A percentile compares a stretch with the other conserved stretches of the same genome.
Conservation (phyloP, 345 rosid species). For the Tarenaya hassleriana region DNA sequence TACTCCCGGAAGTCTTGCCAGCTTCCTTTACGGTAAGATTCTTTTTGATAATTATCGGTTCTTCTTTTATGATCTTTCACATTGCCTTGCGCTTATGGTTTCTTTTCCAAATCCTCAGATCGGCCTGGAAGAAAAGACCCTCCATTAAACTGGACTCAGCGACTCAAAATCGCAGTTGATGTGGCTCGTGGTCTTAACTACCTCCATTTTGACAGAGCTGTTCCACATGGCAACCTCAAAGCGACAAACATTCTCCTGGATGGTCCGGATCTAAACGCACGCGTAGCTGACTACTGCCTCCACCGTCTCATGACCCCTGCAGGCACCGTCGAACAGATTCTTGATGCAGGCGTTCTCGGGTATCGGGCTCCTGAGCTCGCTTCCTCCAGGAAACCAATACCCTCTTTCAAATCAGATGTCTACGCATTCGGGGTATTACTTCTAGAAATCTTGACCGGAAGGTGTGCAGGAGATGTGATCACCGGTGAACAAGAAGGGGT, state of each 20-base stretch:
- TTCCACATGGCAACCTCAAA: constrained; percentile 95
- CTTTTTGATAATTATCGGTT: constrained; percentile 1
- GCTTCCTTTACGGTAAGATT: constrained; percentile 85
- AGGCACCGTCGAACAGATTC: constrained; percentile 85
- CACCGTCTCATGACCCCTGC: constrained; percentile 97
- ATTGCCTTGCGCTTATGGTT: constrained; percentile 1
- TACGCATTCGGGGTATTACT: constrained; percentile 90
- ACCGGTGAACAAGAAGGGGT: constrained; percentile 72
- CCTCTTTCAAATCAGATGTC: constrained; percentile 92
- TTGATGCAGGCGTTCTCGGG: constrained; percentile 89
- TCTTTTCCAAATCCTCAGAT: constrained; percentile 39
- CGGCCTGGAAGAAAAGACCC: constrained; percentile 93
- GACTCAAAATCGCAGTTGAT: constrained; percentile 86
- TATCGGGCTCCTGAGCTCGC: constrained; percentile 94
- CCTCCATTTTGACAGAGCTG: constrained; percentile 94
- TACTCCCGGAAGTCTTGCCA: constrained; percentile 92
- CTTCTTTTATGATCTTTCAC: not conserved
- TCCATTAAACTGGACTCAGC: constrained; percentile 71
- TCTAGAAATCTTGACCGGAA: constrained; percentile 75
- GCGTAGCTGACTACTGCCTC: constrained; percentile 92
- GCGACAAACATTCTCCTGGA: constrained; percentile 78
- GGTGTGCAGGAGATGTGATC: constrained; percentile 91
- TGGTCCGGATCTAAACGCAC: constrained; percentile 85
- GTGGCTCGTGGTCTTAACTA: constrained; percentile 99
- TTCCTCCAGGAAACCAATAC: constrained; percentile 78